Conservation (phyloP, 2,329 filamentous ascomycete species). For the Trichophyton verrucosum region DNA sequence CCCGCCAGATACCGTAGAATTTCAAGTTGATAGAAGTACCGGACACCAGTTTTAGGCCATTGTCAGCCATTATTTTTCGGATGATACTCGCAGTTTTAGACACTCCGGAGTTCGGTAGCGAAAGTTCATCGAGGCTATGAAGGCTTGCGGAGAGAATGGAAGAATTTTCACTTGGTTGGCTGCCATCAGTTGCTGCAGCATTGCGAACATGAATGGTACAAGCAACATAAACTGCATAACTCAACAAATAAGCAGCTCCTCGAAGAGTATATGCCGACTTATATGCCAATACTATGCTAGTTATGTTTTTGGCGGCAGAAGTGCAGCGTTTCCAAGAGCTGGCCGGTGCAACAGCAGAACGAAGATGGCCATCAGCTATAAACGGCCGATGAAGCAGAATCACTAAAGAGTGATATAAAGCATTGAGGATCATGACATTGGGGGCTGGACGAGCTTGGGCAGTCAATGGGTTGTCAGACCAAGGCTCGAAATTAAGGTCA, state of each 20-base stretch:
- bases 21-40: constrained; percentile 6
- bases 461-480: constrained; percentile 13
- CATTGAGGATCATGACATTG: constrained; percentile 24
- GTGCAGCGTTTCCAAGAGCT: constrained; percentile 25
- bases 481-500: constrained; percentile 20
- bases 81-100: constrained; percentile 14
- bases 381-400: constrained; percentile 38
- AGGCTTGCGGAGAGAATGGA: constrained; percentile 20
- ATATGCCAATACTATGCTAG: constrained; percentile 26
- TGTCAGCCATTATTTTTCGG: constrained; percentile 13
- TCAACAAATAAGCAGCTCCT: constrained; percentile 31
- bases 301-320: constrained; percentile 26
- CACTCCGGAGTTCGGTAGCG: constrained; percentile 12
- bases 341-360: constrained; percentile 16
- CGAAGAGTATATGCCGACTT: constrained; percentile 30
- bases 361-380: constrained; percentile 24
- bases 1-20: not conserved
- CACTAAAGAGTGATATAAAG: constrained; percentile 31
- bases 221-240: constrained; percentile 34
- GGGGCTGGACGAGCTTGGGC: constrained; percentile 14
- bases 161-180: constrained; percentile 17
- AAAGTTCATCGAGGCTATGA: constrained; percentile 23
- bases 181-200: constrained; percentile 18
- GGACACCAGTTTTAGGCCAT: constrained; percentile 12
- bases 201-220: constrained; percentile 33